Base-by-base conservation (phyloP, 371 early-diverging fungal genomes). In the Zopfochytrium polystomum region DNA sequence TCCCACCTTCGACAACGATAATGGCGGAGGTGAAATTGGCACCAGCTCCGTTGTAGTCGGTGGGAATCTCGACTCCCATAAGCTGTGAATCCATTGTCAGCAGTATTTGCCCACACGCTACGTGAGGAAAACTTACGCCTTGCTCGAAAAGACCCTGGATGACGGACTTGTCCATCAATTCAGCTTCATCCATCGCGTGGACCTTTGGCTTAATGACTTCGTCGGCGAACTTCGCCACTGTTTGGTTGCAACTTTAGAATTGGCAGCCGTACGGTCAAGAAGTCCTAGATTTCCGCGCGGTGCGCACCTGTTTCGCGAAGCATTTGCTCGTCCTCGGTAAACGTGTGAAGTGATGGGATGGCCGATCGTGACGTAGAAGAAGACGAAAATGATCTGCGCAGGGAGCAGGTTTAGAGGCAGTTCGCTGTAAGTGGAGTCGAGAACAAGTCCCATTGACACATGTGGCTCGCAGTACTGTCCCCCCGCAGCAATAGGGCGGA, bases 1-100 rank as follows among this genome's bases (percentile, higher is more conserved):
- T 38, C 46, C 26, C 66, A 82, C 85, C 87, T 77, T 98, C 98
- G 61, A 97, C 86, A 33, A 85, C 87, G 43, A 94, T 66, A 46
- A 98, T 93, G 54, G 94, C 96, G 11, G 95, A 87, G 44, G 89
- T 90, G 78, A 97, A 98, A 2, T 92, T 91, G 23, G 88, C 83
- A 49, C 87, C 89, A 44, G 95, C 67, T 58, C 98, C 98, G 47
- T 85, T 89, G 48, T 84, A 84, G 38, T 93, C 90, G 25, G 81
- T 50, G 15, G 85, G 83, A 3, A 91, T 92, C 78, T 98, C 98
- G 60, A 98, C 83, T 31, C 95, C 96, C 98, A 98, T 98, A 44
- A 97, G 78, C 85, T 93, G 46, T 32, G 30, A 27, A 13, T 22
- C 15, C 44, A 55, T 9, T n/a, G 23, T 57, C 20, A 32, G n/a